Base-by-base conservation (phyloP, 176 grass and related monocot genomes). In the Zizania latifolia region DNA sequence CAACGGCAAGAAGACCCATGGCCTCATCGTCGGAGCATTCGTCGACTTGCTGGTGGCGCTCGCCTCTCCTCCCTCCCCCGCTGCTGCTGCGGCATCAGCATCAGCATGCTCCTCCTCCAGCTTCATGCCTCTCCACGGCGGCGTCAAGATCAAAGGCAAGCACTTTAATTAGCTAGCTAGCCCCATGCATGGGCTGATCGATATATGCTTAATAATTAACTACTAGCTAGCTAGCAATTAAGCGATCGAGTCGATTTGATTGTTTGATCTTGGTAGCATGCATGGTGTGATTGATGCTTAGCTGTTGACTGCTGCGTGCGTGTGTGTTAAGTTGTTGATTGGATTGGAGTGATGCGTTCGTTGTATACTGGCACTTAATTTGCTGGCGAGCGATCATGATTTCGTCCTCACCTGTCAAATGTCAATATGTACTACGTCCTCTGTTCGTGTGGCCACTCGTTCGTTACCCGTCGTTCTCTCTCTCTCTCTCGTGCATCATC, bases 1-100 rank as follows among this genome's bases (percentile, higher is more conserved):
- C 45, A 97, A 97, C 57, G 90, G 73, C 35, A 80, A 89, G 88
- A 89, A 44, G 53, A 93, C 57, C 58, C 93, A 97, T 38, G 83
- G 90, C 51, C 56, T 87, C 62, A 97, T 97, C 48, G 78, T 93
- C 1, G 88, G 83, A 30, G 93, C 93, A 11, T 97, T 97, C 76
- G 72, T 93, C 0, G 93, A 97, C 73, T 63, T 93, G 85, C 87
- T 97, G 26, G 67, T 83, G 0, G 69, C 61, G 7, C 85, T 93
- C 41, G 48, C 90, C 19, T 71, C 79, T 11, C 32, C 84, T 36
- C 21, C 84, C 2, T 75, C 65, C 19, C 9, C 78, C n/a, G 48
- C 14, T 14, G 5, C 14, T 14, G 43, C 43, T 46, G 44, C 44
- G n/a, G n/a, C n/a, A n/a, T n/a, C n/a, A n/a, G n/a, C n/a, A n/a